Evolutionary conservation across 805 yeast species (phyloP).

Genomic region (Tetrapisispora nanseiensis): DNA sequence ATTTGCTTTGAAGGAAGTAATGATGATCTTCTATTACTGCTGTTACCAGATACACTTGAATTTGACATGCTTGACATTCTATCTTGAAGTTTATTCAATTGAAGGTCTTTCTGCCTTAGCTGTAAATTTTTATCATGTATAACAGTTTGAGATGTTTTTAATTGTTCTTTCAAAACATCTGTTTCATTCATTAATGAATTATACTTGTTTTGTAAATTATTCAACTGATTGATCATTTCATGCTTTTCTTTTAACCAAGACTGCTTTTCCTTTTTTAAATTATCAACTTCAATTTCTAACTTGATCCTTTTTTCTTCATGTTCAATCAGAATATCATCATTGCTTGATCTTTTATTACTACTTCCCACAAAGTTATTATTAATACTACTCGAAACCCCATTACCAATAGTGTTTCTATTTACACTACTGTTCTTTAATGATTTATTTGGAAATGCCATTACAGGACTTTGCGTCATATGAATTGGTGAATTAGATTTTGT

Average conservation of each 20-base stretch:
- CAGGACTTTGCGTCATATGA: conserved; percentile 1
- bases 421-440: background rate
- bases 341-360: conserved; percentile 7
- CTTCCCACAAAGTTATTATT: background rate
- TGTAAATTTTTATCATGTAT: conserved; percentile 15
- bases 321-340: conserved; percentile 8
- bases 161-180: conserved; percentile 30
- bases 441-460: conserved; percentile 3
- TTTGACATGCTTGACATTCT: conserved; percentile 11
- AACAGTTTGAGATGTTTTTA: conserved; percentile 11
- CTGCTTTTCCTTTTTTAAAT: conserved; percentile 44
- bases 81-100: conserved; percentile 16
- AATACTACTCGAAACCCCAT: background rate
- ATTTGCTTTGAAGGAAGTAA: background rate
- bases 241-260: conserved; percentile 27
- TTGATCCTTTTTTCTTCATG: conserved; percentile 27
- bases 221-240: conserved; percentile 24
- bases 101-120: conserved; percentile 16
- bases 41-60: background rate
- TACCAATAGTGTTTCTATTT: background rate
- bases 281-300: conserved; percentile 27
- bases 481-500: conserved; percentile 1
- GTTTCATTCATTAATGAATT: conserved; percentile 43
- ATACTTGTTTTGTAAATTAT: conserved; percentile 21
- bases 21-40: background rate